Conservation (phyloP, 305 asterid genomes). For the Stenogyne calaminthoides region DNA sequence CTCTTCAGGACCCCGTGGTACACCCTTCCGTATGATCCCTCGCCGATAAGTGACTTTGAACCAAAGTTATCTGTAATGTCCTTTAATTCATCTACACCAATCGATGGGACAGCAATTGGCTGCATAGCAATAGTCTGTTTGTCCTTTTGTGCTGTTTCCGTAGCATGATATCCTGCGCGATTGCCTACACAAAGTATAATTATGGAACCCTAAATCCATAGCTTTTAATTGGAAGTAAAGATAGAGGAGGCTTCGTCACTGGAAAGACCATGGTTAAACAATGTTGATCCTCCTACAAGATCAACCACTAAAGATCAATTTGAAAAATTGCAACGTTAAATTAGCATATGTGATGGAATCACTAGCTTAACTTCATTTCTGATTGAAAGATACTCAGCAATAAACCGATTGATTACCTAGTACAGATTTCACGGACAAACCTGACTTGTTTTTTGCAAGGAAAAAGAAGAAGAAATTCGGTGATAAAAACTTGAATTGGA, state of each 20-base stretch:
- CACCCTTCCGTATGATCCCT: conserved; percentile 81
- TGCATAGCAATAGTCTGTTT: conserved; percentile 49
- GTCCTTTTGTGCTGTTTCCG: conserved; percentile 60
- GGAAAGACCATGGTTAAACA: too few species aligned
- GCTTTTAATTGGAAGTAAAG: not conserved
- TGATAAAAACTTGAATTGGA: not conserved
- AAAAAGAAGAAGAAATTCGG: not conserved
- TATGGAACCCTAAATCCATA: not conserved
- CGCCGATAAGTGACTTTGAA: conserved; percentile 64
- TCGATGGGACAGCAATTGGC: conserved; percentile 68
- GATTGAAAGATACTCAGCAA: not conserved
- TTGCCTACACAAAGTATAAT: conserved; percentile 44
- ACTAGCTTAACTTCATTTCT: not conserved
- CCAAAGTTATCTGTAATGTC: conserved; percentile 75
- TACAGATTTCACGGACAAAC: not conserved
- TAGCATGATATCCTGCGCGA: conserved; percentile 53
- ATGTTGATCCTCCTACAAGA: not conserved
- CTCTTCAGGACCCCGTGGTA: conserved; percentile 59
- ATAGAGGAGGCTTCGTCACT: not conserved
- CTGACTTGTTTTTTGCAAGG: not conserved
- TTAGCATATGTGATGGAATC: not conserved
- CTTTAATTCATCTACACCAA: conserved; percentile 68
- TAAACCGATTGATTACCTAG: not conserved
- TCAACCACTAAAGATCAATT: conserved; percentile 19
- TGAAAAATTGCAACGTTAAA: not conserved